Conservation (phyloP, 345 rosid genomes). For the Carallia pectinifolia region DNA sequence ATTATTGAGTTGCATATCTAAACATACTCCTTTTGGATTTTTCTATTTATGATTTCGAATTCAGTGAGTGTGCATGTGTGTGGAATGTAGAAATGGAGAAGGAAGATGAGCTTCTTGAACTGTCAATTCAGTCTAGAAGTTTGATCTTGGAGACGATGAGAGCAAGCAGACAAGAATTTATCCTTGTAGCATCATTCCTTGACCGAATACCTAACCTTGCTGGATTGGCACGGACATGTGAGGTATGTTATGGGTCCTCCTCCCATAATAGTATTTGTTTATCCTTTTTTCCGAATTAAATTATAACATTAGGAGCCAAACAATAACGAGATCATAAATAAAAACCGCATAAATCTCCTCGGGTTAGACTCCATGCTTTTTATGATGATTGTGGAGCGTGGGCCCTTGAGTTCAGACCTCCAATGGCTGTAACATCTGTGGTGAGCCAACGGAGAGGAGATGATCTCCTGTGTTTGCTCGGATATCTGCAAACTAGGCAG, state of each 20-base stretch:
- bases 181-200: conserved; percentile 85
- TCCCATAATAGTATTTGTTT: conserved; percentile 1
- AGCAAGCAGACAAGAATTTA: conserved; percentile 69
- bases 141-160: conserved; percentile 53
- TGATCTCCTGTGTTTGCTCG: no score
- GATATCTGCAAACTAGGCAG: no score
- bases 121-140: conserved; percentile 66
- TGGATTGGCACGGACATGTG: conserved; percentile 93
- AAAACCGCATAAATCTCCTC: no score
- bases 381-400: no score
- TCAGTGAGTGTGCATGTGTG: background rate
- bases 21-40: background rate
- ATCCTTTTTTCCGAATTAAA: background rate
- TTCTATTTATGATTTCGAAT: background rate
- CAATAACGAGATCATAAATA: no score
- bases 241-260: conserved; percentile 44
- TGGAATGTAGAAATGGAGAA: conserved; percentile 71
- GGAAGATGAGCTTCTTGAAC: conserved; percentile 76
- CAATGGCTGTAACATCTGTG: no score
- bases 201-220: conserved; percentile 97
- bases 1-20: no score
- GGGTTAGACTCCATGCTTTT: no score
- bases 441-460: no score
- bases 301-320: no score
- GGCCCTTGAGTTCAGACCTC: no score